Percentiles rank a stretch among this genome's conserved stretches.
These are phyloP conservation scores for Scopulariopsis brevicaulis DNA, from an alignment of 2,329 filamentous ascomycete species.

Conservation along the genomic window DNA sequence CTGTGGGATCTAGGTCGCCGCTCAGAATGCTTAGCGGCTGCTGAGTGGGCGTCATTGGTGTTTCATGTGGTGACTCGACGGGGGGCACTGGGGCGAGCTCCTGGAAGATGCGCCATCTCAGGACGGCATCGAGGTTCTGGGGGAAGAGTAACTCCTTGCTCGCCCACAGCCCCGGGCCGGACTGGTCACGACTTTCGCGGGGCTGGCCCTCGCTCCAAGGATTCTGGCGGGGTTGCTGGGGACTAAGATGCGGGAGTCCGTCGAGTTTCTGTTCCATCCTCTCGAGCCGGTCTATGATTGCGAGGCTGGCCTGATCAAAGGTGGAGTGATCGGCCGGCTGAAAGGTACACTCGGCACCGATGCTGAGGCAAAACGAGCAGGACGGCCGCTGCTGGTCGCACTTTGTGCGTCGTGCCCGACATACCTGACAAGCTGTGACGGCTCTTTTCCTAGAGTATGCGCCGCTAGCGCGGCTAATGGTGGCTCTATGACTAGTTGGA, in stretches of 20 bases:
- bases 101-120: too few species aligned
- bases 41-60: neutral
- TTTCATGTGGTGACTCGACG: too few species aligned
- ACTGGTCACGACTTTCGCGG: too few species aligned
- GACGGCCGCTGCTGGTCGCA: conserved; percentile 30
- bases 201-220: too few species aligned
- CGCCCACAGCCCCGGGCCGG: too few species aligned
- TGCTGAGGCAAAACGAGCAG: conserved; percentile 22
- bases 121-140: too few species aligned
- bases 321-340: conserved; percentile 26
- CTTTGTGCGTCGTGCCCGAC: conserved; percentile 29
- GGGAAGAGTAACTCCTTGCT: too few species aligned
- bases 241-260: neutral
- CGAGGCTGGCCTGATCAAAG: conserved; percentile 38
- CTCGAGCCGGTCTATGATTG: conserved; percentile 33
- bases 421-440: conserved; percentile 28
- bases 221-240: neutral
- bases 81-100: too few species aligned
- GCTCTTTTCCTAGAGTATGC: conserved; percentile 29
- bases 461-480: conserved; percentile 14
- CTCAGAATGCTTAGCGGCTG: neutral
- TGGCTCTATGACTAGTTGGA: too few species aligned
- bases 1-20: neutral
- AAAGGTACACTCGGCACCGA: conserved; percentile 27
- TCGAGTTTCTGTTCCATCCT: conserved; percentile 23